Evolutionary conservation across 108 stramenopile species (phyloP).

Genomic region (Skeletonema grethae): DNA sequence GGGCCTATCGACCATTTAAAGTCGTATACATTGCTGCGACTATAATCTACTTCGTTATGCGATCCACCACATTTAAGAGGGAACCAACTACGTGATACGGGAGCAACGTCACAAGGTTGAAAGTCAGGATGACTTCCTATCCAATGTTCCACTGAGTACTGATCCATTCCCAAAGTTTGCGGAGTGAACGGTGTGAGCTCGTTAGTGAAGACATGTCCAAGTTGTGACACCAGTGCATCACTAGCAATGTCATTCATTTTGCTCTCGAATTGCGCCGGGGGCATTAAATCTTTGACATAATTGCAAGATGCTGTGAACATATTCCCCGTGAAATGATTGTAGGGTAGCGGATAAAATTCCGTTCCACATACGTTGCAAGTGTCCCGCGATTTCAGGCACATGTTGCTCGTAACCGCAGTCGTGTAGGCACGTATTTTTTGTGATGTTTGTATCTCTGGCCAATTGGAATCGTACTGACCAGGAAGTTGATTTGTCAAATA

Average conservation of each 20-base stretch:
- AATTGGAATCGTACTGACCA: conserved; percentile 14
- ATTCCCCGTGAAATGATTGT: conserved; percentile 44
- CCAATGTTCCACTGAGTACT: conserved; percentile 49
- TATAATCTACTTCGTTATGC: conserved; percentile 30
- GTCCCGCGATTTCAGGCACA: conserved; percentile 45
- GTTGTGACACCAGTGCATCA: conserved; percentile 35
- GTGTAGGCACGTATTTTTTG: conserved; percentile 48
- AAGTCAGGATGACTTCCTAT: conserved; percentile 44
- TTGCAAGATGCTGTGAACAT: conserved; percentile 44
- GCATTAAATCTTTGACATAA: conserved; percentile 43
- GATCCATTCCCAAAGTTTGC: conserved; percentile 38
- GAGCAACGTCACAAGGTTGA: conserved; percentile 43
- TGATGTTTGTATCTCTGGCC: conserved; percentile 23
- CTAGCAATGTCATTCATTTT: conserved; percentile 30
- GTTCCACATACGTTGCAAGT: conserved; percentile 47
- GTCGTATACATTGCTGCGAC: conserved; percentile 42
- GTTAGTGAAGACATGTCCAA: conserved; percentile 28
- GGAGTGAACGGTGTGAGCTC: conserved; percentile 41
- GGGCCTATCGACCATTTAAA: conserved; percentile 40
- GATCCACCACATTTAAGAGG: conserved; percentile 31
- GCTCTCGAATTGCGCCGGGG: conserved; percentile 31
- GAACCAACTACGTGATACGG: conserved; percentile 36
- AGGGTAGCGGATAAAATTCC: conserved; percentile 46
- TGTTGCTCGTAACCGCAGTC: conserved; percentile 48
- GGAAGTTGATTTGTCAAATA: conserved; percentile 45